phyloP scores from a whole-genome alignment of 768 basidiomycete species.

The Brasilioporus rufonigricans region DNA sequence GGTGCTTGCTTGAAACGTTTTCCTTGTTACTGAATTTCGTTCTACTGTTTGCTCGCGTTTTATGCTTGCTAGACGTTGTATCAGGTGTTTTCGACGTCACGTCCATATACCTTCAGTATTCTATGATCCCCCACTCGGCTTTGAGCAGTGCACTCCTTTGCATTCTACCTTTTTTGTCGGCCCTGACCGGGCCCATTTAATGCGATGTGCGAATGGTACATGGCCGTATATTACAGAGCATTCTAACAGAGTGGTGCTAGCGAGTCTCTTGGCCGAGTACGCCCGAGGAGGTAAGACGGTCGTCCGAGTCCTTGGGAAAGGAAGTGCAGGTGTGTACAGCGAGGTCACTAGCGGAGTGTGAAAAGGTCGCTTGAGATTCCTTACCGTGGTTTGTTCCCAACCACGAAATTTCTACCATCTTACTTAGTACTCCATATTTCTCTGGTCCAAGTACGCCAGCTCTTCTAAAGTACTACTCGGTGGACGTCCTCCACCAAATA shows the following conservation, averaged over 20 bases:
- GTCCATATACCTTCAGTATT: conserved; percentile 26
- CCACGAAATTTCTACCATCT: conserved; percentile 34
- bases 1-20: conserved; percentile 1
- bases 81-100: conserved; percentile 14
- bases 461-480: conserved; percentile 31
- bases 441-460: conserved; percentile 36
- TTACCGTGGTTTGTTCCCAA: conserved; percentile 27
- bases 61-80: conserved; percentile 27
- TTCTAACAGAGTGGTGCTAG: not conserved
- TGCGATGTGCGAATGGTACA: conserved; percentile 10
- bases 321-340: not conserved
- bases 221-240: conserved; percentile 15
- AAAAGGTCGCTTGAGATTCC: conserved; percentile 31
- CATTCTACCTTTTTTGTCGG: conserved; percentile 13
- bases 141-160: conserved; percentile 11
- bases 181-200: conserved; percentile 16
- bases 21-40: conserved; percentile 8
- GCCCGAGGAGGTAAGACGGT: conserved; percentile 8
- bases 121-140: conserved; percentile 27
- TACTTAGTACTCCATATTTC: conserved; percentile 39
- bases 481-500: conserved; percentile 33
- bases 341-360: conserved; percentile 31
- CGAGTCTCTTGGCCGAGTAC: not conserved
- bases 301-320: conserved; percentile 29
- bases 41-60: conserved; percentile 3